Percentiles rank a stretch among this genome's conserved stretches.
phyloP scores from a whole-genome alignment of 2,329 filamentous ascomycete species.

The Cladosporium sp. region DNA sequence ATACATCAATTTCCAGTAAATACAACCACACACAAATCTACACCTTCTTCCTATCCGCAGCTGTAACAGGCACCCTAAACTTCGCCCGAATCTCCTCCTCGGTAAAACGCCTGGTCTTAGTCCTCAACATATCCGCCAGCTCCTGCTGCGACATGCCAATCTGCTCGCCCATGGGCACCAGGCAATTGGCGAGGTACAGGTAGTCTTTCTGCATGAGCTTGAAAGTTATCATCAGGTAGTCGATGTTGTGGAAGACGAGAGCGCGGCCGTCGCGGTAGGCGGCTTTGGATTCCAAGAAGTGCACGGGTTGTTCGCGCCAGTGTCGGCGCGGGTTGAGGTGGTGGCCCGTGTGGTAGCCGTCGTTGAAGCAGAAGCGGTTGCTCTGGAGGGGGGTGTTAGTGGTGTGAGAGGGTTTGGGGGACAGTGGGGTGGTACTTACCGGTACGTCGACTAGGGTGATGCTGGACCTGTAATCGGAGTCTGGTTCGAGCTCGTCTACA shows the following conservation, averaged over 20 bases:
- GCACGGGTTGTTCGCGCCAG: conserved; percentile 73
- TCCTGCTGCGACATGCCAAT: conserved; percentile 61
- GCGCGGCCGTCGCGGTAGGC: conserved; percentile 63
- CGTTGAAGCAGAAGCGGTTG: conserved; percentile 78
- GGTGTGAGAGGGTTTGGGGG: not conserved
- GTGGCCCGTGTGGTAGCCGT: conserved; percentile 77
- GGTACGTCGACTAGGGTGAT: conserved; percentile 75
- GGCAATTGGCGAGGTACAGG: conserved; percentile 59
- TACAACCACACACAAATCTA: too few species aligned
- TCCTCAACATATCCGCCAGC: conserved; percentile 57
- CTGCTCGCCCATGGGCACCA: conserved; percentile 72
- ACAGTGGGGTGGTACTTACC: conserved; percentile 44
- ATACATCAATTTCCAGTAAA: too few species aligned
- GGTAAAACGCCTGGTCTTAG: conserved; percentile 61
- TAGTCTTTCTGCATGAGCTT: conserved; percentile 68
- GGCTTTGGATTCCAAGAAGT: conserved; percentile 65
- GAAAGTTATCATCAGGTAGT: conserved; percentile 72
- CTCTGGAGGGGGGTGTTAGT: conserved; percentile 46
- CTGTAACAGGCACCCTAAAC: conserved; percentile 35
- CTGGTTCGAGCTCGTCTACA: conserved; percentile 67
- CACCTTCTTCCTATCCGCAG: conserved; percentile 2
- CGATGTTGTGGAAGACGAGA: conserved; percentile 74
- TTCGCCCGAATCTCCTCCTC: conserved; percentile 60
- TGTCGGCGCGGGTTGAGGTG: conserved; percentile 73
- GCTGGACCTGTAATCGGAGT: conserved; percentile 73